phyloP scores from a whole-genome alignment of 345 rosid species.

The Salix koriyanagi region DNA sequence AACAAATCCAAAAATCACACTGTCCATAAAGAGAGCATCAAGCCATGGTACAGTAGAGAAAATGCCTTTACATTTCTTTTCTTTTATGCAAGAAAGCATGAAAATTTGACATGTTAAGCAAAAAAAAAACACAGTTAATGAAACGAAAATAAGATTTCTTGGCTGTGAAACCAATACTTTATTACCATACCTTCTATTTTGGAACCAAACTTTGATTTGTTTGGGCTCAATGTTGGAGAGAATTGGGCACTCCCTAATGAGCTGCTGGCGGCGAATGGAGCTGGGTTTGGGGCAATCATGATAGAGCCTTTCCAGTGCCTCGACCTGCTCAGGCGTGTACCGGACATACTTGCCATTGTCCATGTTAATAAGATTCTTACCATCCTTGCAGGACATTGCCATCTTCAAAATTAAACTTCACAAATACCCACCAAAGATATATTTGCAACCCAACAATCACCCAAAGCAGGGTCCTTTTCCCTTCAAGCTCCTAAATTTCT shows the following conservation, averaged over 20 bases:
- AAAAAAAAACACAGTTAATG: not conserved
- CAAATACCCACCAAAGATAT: not conserved
- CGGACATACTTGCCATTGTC: conserved; percentile 98
- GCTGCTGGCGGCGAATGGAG: conserved; percentile 95
- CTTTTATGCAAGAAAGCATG: not conserved
- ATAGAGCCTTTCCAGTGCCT: conserved; percentile 98
- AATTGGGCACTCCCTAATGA: conserved; percentile 97
- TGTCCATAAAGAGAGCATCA: not conserved
- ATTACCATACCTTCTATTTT: conserved; percentile 73
- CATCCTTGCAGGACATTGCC: conserved; percentile 96
- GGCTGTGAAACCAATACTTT: not conserved
- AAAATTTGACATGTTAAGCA: not conserved
- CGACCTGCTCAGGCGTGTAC: conserved; percentile 99
- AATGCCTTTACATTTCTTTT: not conserved
- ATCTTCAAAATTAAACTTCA: conserved; percentile 33
- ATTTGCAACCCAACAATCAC: not conserved
- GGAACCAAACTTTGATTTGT: conserved; percentile 99
- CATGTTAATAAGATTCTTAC: conserved; percentile 53
- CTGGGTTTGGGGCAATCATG: conserved; percentile 99
- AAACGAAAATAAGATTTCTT: not conserved
- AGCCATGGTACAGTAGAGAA: not conserved
- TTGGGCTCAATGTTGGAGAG: conserved; percentile 98
- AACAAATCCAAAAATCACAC: not conserved
- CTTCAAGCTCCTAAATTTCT: not conserved
- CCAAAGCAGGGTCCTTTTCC: not conserved